Percentiles rank a stretch among this genome's conserved stretches.
These are phyloP conservation scores for Diospyros lotus DNA, from an alignment of 148 eudicot species.

Conservation along the genomic window DNA sequence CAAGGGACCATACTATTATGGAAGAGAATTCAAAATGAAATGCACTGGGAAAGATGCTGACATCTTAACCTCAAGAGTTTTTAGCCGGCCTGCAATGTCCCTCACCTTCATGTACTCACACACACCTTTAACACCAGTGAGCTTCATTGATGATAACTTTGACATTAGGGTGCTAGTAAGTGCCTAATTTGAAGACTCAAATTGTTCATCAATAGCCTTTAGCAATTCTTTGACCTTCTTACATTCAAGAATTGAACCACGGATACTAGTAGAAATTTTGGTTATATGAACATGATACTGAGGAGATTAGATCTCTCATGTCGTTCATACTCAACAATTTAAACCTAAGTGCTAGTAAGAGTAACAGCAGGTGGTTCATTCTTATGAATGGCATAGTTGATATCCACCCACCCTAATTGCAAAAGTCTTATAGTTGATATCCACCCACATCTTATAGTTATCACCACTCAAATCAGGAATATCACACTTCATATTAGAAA, in stretches of 20 bases:
- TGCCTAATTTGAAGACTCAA: background rate
- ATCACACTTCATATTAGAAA: background rate
- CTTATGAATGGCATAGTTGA: background rate
- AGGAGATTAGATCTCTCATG: background rate
- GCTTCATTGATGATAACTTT: conserved; percentile 13
- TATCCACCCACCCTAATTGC: background rate
- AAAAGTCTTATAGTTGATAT: background rate
- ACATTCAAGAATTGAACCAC: too few relatives aligned
- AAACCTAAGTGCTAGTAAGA: background rate
- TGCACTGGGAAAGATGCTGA: background rate
- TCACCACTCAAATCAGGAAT: background rate
- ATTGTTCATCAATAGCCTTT: too few relatives aligned
- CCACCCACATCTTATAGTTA: background rate
- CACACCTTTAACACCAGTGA: conserved; percentile 7
- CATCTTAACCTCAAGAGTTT: too few relatives aligned
- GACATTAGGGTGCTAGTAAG: conserved; percentile 13
- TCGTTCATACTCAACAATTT: background rate
- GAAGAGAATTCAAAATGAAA: background rate
- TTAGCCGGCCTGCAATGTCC: too few relatives aligned
- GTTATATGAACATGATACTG: background rate
- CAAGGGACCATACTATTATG: background rate
- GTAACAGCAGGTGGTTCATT: background rate
- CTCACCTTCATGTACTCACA: background rate
- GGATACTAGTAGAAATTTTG: background rate
- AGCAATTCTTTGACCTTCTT: too few relatives aligned